Percentiles rank a stretch among this genome's conserved stretches.
Conservation (phyloP, 2,329 filamentous ascomycete species). For the Xylaria hypoxylon region DNA sequence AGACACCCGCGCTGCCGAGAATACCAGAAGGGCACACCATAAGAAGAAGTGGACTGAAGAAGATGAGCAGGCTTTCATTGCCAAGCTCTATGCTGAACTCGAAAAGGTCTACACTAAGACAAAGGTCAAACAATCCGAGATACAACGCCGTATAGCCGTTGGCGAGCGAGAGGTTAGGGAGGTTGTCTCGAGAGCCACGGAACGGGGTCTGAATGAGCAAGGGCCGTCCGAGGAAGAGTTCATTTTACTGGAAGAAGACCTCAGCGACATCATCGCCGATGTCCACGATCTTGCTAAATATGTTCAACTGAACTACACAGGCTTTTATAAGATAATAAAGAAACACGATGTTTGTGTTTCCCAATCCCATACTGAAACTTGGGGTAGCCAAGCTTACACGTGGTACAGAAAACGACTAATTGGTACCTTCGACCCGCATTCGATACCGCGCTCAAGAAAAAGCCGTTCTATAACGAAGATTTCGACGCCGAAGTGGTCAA, state of each 20-base stretch:
- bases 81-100: slow-evolving; percentile 87
- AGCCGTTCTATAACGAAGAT: slow-evolving; percentile 99
- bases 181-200: slow-evolving; percentile 78
- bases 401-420: slow-evolving; percentile 83
- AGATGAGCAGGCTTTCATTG: slow-evolving; percentile 89
- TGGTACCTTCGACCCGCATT: slow-evolving; percentile 98
- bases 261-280: slow-evolving; percentile 98
- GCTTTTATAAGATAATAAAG: slow-evolving; percentile 99
- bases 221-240: slow-evolving; percentile 90
- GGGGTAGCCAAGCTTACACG: slow-evolving; percentile 33
- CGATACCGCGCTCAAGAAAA: slow-evolving; percentile 90
- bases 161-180: slow-evolving; percentile 91
- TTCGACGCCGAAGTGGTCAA: slow-evolving; percentile 96
- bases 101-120: slow-evolving; percentile 99
- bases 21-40: slow-evolving; percentile 56
- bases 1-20: slow-evolving; percentile 49
- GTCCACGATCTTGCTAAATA: slow-evolving; percentile 99
- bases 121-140: slow-evolving; percentile 96
- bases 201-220: slow-evolving; percentile 66
- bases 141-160: slow-evolving; percentile 86
- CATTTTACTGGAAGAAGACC: slow-evolving; percentile 88
- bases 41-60: slow-evolving; percentile 86
- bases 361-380: not conserved
- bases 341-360: slow-evolving; percentile 85
- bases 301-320: slow-evolving; percentile 97